These are phyloP conservation scores for Kwoniella botswanensis DNA, from an alignment of 768 basidiomycete species.

Conservation along the genomic window DNA sequence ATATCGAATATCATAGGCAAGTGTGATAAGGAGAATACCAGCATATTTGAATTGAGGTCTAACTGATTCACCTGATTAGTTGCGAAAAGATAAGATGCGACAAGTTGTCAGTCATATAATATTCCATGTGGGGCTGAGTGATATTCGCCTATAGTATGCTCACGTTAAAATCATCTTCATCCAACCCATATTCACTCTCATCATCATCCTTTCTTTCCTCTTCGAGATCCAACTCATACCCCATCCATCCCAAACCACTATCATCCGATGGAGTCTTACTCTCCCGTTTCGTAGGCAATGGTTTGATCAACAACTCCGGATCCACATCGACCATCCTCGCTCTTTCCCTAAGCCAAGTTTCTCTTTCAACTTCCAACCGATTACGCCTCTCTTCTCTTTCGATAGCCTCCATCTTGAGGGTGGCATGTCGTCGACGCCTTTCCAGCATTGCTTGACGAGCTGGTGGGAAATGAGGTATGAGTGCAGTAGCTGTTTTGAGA, in stretches of 20 bases:
- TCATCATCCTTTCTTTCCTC: slow-evolving; percentile 67
- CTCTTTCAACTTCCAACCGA: slow-evolving; percentile 29
- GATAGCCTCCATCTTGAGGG: slow-evolving; percentile 6
- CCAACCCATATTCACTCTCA: slow-evolving; percentile 59
- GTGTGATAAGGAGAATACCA: slow-evolving; percentile 84
- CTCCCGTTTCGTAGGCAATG: slow-evolving; percentile 7
- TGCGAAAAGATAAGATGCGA: not conserved
- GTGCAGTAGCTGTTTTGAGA: slow-evolving; percentile 12
- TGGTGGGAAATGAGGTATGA: slow-evolving; percentile 25
- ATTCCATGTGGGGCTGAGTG: not conserved
- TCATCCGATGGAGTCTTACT: slow-evolving; percentile 17
- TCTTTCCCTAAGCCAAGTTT: slow-evolving; percentile 42
- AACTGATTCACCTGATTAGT: slow-evolving; percentile 57
- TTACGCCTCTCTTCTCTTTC: slow-evolving; percentile 32
- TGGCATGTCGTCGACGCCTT: slow-evolving; percentile 62
- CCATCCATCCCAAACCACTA: slow-evolving; percentile 26
- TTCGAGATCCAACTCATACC: slow-evolving; percentile 66
- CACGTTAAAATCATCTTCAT: slow-evolving; percentile 37
- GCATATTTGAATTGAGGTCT: slow-evolving; percentile 72
- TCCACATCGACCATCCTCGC: slow-evolving; percentile 45
- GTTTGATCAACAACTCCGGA: slow-evolving; percentile 28
- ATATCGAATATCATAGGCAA: slow-evolving; percentile 80
- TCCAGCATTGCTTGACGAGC: slow-evolving; percentile 68
- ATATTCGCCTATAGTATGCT: not conserved
- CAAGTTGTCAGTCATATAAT: not conserved